These are phyloP conservation scores for Aspergillus sp. DNA, from an alignment of 2,329 filamentous ascomycete genomes.

Conservation along the genomic window DNA sequence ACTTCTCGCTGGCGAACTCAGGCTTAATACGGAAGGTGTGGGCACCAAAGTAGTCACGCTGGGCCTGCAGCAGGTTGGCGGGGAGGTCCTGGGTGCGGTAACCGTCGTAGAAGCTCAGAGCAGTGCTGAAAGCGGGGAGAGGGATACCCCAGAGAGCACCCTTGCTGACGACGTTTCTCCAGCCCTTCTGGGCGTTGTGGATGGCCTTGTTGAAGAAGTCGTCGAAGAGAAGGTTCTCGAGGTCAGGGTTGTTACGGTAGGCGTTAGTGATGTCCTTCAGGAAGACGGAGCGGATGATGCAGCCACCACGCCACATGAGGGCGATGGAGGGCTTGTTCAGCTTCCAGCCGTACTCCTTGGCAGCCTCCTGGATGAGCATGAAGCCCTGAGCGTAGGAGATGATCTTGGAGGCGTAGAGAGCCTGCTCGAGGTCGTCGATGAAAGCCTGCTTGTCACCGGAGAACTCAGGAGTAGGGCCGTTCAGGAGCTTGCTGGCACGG, in stretches of 20 bases:
- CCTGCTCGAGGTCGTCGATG: constrained; percentile 96
- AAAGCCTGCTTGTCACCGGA: constrained; percentile 88
- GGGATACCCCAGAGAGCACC: constrained; percentile 91
- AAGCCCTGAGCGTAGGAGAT: constrained; percentile 99
- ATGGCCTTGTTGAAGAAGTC: constrained; percentile 99
- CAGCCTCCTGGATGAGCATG: constrained; percentile 99
- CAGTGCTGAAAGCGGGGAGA: constrained; percentile 93
- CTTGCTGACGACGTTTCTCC: constrained; percentile 89
- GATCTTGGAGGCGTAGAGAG: constrained; percentile 98
- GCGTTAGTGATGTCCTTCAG: constrained; percentile 98
- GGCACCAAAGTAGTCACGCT: constrained; percentile 98
- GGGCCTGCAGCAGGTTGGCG: constrained; percentile 96
- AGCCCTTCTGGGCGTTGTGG: constrained; percentile 89
- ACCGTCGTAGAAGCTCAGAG: constrained; percentile 97
- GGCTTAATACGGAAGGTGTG: constrained; percentile 90
- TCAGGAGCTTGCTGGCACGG: constrained; percentile 74
- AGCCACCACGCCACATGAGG: constrained; percentile 99
- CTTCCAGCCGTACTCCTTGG: constrained; percentile 96
- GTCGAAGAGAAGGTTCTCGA: constrained; percentile 97
- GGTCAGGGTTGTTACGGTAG: constrained; percentile 89
- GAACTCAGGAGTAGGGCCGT: constrained; percentile 76
- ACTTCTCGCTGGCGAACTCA: constrained; percentile 71
- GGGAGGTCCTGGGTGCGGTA: constrained; percentile 97
- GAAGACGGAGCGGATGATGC: constrained; percentile 99
- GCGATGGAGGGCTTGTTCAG: constrained; percentile 99